Evolutionary conservation across 306 rosid species (phyloP), one percentile per base, ranked within the genome.

Genomic region (Cajanus cajan): DNA sequence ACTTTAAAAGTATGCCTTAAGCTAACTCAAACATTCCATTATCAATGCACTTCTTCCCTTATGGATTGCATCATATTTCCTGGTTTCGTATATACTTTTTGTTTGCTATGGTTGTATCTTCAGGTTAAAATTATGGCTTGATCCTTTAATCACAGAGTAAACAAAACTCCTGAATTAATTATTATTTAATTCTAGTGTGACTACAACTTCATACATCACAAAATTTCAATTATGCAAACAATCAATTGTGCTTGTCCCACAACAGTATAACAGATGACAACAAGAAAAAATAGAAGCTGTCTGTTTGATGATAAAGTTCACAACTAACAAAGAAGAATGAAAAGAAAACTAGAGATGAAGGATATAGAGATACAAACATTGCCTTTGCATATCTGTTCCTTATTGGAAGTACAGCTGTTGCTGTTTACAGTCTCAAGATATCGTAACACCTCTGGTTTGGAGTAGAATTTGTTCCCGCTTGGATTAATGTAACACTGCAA

Each of bases 401-500:
- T 76, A 73, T 82, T 74, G 64, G 66, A 67, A 51, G 84, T 74
- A 81, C 63, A 47, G 73, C 16, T 69, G 81, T 69, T 78, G 74
- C 37, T 71, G 74, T 84, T 85, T 19, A 86, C 31, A 48, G 90
- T 85, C 78, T 80, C 81, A 64, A 91, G 90, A 76, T 89, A 83
- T 33, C 88, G 90, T 68, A 91, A 64, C 25, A 91, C 94, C 80
- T 86, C 88, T 66, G 88, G 88, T 77, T 89, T 88, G 83, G 96
- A 91, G 88, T 89, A 91, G 85, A 88, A 91, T 73, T 62, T 92
- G 82, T 43, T 34, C 78, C 84, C 83, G 6, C 62, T 75, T 19
- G 95, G 93, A 76, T 87, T 83, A 83, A 80, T 74, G 82, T 87
- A 92, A 83, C 91, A 87, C 97, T 92, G 85, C 87, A 84, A 83